A percentile compares a stretch with the other conserved stretches of the same genome.
These are phyloP conservation scores for Phanerochaete carnosa DNA, from an alignment of 768 basidiomycete genomes.

Conservation along the genomic window DNA sequence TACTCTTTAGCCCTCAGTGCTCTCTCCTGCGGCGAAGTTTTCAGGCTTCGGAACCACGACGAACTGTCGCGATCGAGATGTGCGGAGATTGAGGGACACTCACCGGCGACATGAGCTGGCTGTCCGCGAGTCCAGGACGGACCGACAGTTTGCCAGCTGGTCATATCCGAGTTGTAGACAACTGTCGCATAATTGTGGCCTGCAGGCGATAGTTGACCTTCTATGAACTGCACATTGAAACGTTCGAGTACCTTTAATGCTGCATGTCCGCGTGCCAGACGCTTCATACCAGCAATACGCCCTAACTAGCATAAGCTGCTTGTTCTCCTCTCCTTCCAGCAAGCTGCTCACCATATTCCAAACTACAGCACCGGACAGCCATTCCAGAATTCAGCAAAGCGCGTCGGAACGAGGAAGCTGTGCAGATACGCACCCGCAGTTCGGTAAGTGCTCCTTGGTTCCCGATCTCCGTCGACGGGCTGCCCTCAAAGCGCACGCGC, in stretches of 20 bases:
- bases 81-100: slow-evolving; percentile 20
- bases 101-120: slow-evolving; percentile 73
- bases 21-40: neutral
- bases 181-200: slow-evolving; percentile 56
- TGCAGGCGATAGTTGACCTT: slow-evolving; percentile 16
- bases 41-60: neutral
- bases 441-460: slow-evolving; percentile 32
- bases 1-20: neutral
- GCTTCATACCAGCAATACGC: slow-evolving; percentile 52
- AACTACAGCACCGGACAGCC: slow-evolving; percentile 39
- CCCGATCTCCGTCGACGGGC: slow-evolving; percentile 19
- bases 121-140: slow-evolving; percentile 72
- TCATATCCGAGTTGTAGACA: slow-evolving; percentile 35
- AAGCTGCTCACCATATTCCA: slow-evolving; percentile 58
- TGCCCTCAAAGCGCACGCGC: slow-evolving; percentile 47
- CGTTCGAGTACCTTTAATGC: slow-evolving; percentile 36
- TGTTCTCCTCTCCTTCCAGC: neutral
- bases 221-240: neutral
- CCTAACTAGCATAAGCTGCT: slow-evolving; percentile 35
- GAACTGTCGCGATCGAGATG: neutral
- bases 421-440: slow-evolving; percentile 49
- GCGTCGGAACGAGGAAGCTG: neutral
- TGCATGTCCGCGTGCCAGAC: slow-evolving; percentile 47
- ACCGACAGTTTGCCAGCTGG: slow-evolving; percentile 39
- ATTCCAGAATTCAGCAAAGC: neutral